Evolutionary conservation across 139 green algal genomes (phyloP), one percentile per base, ranked within the genome.

Genomic region (Klebsormidium nitens): DNA sequence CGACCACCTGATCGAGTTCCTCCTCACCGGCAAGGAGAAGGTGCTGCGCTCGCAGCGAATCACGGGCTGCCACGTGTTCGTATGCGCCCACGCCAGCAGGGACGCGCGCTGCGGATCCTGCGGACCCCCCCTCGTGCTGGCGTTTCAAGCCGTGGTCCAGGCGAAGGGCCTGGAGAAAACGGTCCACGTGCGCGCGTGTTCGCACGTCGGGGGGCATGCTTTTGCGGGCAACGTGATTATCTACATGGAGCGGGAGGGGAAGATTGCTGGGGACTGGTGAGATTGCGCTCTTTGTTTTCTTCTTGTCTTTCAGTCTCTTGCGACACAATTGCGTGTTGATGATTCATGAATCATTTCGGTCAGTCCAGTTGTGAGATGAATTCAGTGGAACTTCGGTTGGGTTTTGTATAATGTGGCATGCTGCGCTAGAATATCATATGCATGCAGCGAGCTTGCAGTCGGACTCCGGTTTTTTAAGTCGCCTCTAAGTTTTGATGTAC

Each of bases 191-290:
- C 44, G 59, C 29, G 29, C 59, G 23, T 66, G 59, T 5, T 66
- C 59, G 11, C 59, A 66, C 23, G 40, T 66, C 29, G 59, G 59
- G 4, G 59, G 59, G 19, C 59, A 66, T 5, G 44, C 39, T 29
- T 66, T 48, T 34, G 59, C 59, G 38, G 59, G 59, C 11, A 66
- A 66, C 28, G 40, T 66, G 5, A 66, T 66, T 14, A 42, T 31
- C 36, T 66, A 66, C 23, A 66, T 23, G 29, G 44, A 39, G 40
- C 59, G n/a, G 29, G 59, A 66, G 5, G 59, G 59, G 29, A 37
- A 39, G 38, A n/a, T 52, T 5, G 59, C 59, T 14, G 59, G 59
- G 11, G n/a, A 66, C 59, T 66, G 59, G 59, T 66, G 59, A 34
- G 59, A 29, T 4, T 14, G 39, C 40, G 4, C 32, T 63, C 31